Base-by-base conservation (phyloP, 306 rosid species). In the Corylus americana region DNA sequence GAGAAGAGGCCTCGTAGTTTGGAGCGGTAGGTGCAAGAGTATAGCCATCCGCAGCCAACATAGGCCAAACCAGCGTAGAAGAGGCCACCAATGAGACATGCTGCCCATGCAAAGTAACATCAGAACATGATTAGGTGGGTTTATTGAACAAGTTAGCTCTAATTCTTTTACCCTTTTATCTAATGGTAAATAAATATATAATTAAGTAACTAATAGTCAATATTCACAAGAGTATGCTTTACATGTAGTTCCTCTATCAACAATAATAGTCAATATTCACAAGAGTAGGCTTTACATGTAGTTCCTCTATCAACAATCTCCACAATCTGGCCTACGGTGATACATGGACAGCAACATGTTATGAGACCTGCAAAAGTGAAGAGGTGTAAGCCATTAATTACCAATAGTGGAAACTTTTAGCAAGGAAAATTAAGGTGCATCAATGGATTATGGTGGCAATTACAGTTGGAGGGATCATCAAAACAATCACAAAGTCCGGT, bases 401-500 rank as follows among this genome's bases (percentile, higher is more conserved):
- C 22, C 14, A 16, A 47, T 3, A 1, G 1, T 0, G 48, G 37
- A 3, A 51, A 18, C 12, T 2, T 22, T 1, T 16, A 35, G 20
- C n/a, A 27, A 16, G 29, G 58, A 25, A 25, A 54, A 50, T 11
- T 22, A 22, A 22, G 7, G 14, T 1, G 3, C 10, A 12, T 49
- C 13, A 1, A 35, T 14, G 11, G 35, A 31, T 31, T 0, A 7
- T 12, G 49, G 55, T 18, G 27, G 67, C 47, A 5, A 12, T 74
- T 54, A 85, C 85, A 71, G 5, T 55, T 82, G 11, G 76, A 78
- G 12, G 61, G 72, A 49, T 78, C 79, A 2, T 81, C 75, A 63
- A 74, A 75, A 72, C 83, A 81, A 74, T 78, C 83, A 42, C 12
- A 85, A 22, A 85, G 82, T 78, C 74, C 85, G n/a, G 81, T 70